Conservation (phyloP, 345 rosid species). For the Eucalyptus cloeziana region DNA sequence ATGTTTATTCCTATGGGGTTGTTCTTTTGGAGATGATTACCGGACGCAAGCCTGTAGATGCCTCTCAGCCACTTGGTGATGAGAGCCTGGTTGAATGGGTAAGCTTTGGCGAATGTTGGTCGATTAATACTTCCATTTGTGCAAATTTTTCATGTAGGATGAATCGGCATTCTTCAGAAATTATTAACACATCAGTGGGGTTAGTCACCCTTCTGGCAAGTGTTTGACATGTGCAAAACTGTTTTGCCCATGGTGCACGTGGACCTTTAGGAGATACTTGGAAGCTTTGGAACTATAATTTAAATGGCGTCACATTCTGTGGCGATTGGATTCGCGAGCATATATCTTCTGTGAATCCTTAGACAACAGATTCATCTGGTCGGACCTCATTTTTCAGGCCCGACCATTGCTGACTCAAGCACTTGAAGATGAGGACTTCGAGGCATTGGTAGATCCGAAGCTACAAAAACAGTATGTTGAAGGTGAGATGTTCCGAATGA, state of each 20-base stretch:
- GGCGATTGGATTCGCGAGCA: background rate
- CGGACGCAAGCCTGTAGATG: slow-evolving; percentile 94
- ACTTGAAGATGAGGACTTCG: slow-evolving; percentile 61
- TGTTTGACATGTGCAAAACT: background rate
- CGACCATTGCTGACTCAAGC: slow-evolving; percentile 77
- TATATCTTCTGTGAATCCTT: background rate
- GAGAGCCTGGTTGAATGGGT: slow-evolving; percentile 99
- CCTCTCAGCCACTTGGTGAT: slow-evolving; percentile 83
- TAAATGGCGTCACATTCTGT: background rate
- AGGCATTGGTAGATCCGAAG: slow-evolving; percentile 55
- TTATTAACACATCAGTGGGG: background rate
- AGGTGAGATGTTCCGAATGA: slow-evolving; percentile 81
- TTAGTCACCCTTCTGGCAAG: background rate
- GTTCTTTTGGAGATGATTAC: slow-evolving; percentile 94
- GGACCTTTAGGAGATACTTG: background rate
- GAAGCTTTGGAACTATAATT: background rate
- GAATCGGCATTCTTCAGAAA: background rate
- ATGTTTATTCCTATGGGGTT: slow-evolving; percentile 93
- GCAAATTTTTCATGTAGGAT: background rate
- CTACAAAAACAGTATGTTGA: slow-evolving; percentile 47
- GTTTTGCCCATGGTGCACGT: background rate
- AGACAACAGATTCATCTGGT: background rate
- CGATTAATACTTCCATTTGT: background rate
- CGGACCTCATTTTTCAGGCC: slow-evolving; percentile 37
- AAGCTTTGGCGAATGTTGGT: background rate